Evolutionary conservation across 1,139 yeast species (phyloP).

Genomic region (Pichia sp.): DNA sequence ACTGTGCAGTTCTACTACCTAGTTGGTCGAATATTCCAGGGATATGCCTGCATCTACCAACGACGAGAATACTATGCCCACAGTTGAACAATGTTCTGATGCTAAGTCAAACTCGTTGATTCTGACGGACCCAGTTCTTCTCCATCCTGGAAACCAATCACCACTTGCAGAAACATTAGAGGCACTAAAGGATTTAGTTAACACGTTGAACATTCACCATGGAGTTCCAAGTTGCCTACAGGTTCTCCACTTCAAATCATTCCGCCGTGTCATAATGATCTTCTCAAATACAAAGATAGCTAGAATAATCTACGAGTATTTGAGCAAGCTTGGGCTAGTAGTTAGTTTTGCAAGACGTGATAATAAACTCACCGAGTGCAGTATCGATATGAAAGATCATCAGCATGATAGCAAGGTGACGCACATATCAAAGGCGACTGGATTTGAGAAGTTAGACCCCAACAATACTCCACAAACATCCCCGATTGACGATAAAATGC

Average conservation of each 20-base stretch:
- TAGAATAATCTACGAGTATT: slow-evolving; percentile 12
- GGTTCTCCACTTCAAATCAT: slow-evolving; percentile 22
- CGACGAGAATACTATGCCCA: too few relatives aligned
- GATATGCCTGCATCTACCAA: too few relatives aligned
- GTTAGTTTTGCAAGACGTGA: slow-evolving; percentile 20
- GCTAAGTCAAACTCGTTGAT: slow-evolving; percentile 26
- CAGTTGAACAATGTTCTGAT: too few relatives aligned
- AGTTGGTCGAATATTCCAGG: too few relatives aligned
- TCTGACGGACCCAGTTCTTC: slow-evolving; percentile 19
- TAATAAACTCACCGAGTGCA: slow-evolving; percentile 8
- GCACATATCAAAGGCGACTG: background rate
- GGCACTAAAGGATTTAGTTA: slow-evolving; percentile 16
- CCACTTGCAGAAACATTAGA: slow-evolving; percentile 17
- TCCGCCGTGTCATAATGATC: slow-evolving; percentile 25
- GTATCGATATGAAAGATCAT: background rate
- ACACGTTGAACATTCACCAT: slow-evolving; percentile 11
- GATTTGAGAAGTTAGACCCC: background rate
- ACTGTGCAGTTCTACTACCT: too few relatives aligned
- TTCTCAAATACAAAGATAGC: slow-evolving; percentile 20
- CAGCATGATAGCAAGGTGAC: too few relatives aligned
- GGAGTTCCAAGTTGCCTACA: slow-evolving; percentile 15
- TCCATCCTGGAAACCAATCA: slow-evolving; percentile 18
- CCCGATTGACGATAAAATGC: slow-evolving; percentile 8
- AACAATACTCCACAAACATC: background rate
- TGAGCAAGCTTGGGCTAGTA: slow-evolving; percentile 17